Base-by-base conservation (phyloP, 2,329 filamentous ascomycete species). In the Chrysosphaeria jannelii region DNA sequence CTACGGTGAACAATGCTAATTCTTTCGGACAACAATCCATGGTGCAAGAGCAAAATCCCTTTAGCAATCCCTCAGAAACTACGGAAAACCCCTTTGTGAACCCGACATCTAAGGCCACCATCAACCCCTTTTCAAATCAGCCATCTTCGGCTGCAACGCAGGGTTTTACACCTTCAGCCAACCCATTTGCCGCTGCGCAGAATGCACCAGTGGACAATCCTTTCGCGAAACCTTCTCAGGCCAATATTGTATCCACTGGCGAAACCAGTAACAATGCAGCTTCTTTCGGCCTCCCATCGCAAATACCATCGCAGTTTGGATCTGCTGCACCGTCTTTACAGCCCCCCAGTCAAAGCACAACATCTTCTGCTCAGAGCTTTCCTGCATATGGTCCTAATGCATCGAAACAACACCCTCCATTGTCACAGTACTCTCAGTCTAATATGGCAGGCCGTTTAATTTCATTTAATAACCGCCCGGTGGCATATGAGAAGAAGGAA, bases 401-500 rank as follows among this genome's bases (percentile, higher is more conserved):
- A 35, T 35, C 12, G 37, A 39, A 27, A 29, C 35, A 39, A 14
- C 41, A 43, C 27, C 40, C 42, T 1, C 31, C 38, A 6, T 22
- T 39, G 3, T 28, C 32, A 5, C 29, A 31, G 10, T 45, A 45
- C 29, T 32, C 29, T 10, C 20, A 31, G 20, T 34, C 27, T 15
- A 34, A 33, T 19, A 15, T 13, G 2, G 23, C 33, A n/a, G 34
- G 34, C 6, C 30, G 27, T 2, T 31, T 45, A 7, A 17, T 30
- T 10, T 30, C 33, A 18, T 45, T 41, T 31, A 42, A 43, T 27
- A 39, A 39, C 18, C 34, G 34, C 21, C 28, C 30, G 1, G 38
- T 44, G 2, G 13, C 18, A 1, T 43, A 42, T 28, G 38, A 46
- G 13, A 5, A 5, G 2, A 47, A 51, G 20, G 47, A 45, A 4